Conservation (phyloP, 148 eudicot species). For the Rhododendron mucronatum region DNA sequence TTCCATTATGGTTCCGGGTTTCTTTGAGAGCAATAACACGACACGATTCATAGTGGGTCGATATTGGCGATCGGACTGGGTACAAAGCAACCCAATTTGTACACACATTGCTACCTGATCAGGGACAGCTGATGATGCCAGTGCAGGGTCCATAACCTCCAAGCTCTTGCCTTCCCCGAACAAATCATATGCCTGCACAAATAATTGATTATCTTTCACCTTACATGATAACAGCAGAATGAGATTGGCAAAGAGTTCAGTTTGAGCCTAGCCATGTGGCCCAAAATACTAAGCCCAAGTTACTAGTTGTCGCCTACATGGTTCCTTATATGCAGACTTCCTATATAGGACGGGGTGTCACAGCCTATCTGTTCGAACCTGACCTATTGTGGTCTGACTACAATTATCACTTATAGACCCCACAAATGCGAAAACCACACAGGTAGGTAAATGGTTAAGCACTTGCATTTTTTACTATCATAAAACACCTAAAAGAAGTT, state of each 20-base stretch:
- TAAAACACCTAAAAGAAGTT: not conserved
- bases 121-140: slow-evolving; percentile 48
- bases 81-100: slow-evolving; percentile 69
- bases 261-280: not conserved
- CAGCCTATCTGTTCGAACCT: not conserved
- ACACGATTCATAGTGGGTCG: slow-evolving; percentile 78
- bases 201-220: not conserved
- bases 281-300: not conserved
- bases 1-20: slow-evolving; percentile 49
- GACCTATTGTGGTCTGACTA: not conserved
- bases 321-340: not conserved
- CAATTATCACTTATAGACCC: not conserved
- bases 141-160: slow-evolving; percentile 57
- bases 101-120: slow-evolving; percentile 60
- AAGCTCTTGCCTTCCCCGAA: slow-evolving; percentile 49
- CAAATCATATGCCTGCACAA: slow-evolving; percentile 64
- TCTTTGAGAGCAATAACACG: slow-evolving; percentile 54
- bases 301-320: not conserved
- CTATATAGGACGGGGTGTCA: not conserved
- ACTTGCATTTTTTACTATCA: not conserved
- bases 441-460: not conserved
- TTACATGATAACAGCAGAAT: not conserved
- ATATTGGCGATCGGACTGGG: slow-evolving; percentile 58
- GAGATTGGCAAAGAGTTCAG: not conserved
- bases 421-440: not conserved